Conservation (phyloP, 768 basidiomycete species). For the Fistulinella prunicolor region DNA sequence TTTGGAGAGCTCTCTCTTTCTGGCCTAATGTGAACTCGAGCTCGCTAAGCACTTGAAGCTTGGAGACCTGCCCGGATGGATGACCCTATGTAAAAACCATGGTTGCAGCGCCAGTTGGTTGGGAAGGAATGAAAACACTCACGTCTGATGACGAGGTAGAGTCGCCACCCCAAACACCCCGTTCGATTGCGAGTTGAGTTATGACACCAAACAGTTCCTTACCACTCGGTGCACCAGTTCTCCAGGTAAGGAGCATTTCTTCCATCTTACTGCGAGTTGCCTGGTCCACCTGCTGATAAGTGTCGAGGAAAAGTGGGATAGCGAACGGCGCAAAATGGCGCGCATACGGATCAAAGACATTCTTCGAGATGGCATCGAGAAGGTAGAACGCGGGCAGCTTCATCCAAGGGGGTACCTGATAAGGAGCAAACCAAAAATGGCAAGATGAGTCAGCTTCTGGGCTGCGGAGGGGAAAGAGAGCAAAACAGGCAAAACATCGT, state of each 20-base stretch:
- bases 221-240: slow-evolving; percentile 76
- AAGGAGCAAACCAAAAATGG: slow-evolving; percentile 26
- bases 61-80: slow-evolving; percentile 53
- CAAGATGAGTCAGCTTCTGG: slow-evolving; percentile 65
- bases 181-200: slow-evolving; percentile 81
- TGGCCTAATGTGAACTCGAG: slow-evolving; percentile 78
- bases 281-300: slow-evolving; percentile 84
- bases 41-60: slow-evolving; percentile 78
- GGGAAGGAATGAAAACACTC: slow-evolving; percentile 22
- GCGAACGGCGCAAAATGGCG: slow-evolving; percentile 80
- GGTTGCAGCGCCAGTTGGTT: neutral
- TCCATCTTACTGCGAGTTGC: slow-evolving; percentile 91
- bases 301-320: slow-evolving; percentile 79
- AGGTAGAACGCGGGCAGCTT: slow-evolving; percentile 94
- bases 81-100: slow-evolving; percentile 30
- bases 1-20: slow-evolving; percentile 70
- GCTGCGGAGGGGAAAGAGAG: slow-evolving; percentile 17
- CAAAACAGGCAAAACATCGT: slow-evolving; percentile 32
- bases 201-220: slow-evolving; percentile 82
- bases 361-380: slow-evolving; percentile 95
- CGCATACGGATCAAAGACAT: slow-evolving; percentile 91
- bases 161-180: slow-evolving; percentile 72
- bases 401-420: slow-evolving; percentile 82
- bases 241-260: slow-evolving; percentile 96
- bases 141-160: slow-evolving; percentile 39